phyloP scores from a whole-genome alignment of 2,329 filamentous ascomycete species.

The Colletotrichum sp. region DNA sequence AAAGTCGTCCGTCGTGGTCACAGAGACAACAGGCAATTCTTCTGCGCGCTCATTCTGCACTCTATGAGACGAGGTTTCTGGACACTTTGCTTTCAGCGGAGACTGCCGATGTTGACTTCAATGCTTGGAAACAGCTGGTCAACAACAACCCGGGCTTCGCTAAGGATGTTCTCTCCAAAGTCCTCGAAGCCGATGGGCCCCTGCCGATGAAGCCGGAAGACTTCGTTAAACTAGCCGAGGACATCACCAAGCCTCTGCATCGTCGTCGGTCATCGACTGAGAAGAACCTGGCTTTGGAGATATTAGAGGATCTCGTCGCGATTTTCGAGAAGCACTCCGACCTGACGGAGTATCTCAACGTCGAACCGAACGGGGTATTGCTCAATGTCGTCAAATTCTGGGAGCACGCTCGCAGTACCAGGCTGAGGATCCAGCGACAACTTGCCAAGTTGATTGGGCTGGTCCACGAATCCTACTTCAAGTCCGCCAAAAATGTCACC shows the following conservation, averaged over 20 bases:
- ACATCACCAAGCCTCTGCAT: background rate
- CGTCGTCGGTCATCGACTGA: background rate
- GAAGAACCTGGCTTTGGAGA: background rate
- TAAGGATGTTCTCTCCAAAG: background rate
- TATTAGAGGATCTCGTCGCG: background rate
- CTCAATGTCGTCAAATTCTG: background rate
- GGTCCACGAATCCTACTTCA: background rate
- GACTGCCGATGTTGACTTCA: background rate
- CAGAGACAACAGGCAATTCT: background rate
- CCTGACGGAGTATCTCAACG: background rate
- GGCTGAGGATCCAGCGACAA: background rate
- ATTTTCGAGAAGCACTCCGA: background rate
- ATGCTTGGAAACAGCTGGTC: background rate
- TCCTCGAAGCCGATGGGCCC: background rate
- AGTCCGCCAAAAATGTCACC: background rate
- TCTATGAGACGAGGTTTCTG: background rate
- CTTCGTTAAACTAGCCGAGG: background rate
- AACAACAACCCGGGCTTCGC: background rate
- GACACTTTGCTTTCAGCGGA: background rate
- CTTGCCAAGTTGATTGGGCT: background rate
- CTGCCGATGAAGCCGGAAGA: background rate
- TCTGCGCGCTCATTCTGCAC: background rate
- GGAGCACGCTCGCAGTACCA: background rate
- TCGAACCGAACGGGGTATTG: background rate
- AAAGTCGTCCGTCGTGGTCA: background rate